Evolutionary conservation across 2,329 filamentous ascomycete genomes (phyloP), one percentile per base, ranked within the genome.

Genomic region (Cercospora canescens): DNA sequence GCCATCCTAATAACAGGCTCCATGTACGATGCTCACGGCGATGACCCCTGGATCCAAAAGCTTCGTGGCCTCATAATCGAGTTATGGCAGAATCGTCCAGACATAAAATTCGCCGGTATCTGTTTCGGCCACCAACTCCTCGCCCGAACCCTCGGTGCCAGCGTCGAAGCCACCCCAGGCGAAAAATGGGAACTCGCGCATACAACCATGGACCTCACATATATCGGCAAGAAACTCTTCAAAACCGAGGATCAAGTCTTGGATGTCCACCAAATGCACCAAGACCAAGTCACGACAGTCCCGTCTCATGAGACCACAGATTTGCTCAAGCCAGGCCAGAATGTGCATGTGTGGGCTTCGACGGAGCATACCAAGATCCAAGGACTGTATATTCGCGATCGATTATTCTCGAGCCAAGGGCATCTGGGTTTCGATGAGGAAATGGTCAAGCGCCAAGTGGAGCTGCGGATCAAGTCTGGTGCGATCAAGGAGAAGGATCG

Each of bases 61-160:
- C 76, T 83, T 1, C 72, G 82, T 21, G 65, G 77, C 0, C 77
- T 87, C 11, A 76, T 88, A 8, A 78, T 37, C 82, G 82, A 83
- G 34, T 71, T 87, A 4, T 88, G 85, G 85, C 73, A 75, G 6
- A 74, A 78, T 5, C 79, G 83, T 1, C 84, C 84, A 1, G 81
- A 85, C 21, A 83, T 87, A 55, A 81, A 82, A 35, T 82, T 83
- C 68, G 76, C 79, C 9, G 82, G 82, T 18, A 80, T 84, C 39
- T 84, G 81, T 65, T 84, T 84, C 65, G 82, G 82, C 16, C 82
- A 84, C 60, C 82, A 84, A 69, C 74, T 84, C 18, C 77, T 84
- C 12, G 80, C 77, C 30, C 80, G 81, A 21, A 75, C 78, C 2
- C 77, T 84, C 1, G 81, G 81, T 6, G 76, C 79, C 4, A 73